Conservation (phyloP, 2,329 filamentous ascomycete genomes). For the Zarea fungicola region DNA sequence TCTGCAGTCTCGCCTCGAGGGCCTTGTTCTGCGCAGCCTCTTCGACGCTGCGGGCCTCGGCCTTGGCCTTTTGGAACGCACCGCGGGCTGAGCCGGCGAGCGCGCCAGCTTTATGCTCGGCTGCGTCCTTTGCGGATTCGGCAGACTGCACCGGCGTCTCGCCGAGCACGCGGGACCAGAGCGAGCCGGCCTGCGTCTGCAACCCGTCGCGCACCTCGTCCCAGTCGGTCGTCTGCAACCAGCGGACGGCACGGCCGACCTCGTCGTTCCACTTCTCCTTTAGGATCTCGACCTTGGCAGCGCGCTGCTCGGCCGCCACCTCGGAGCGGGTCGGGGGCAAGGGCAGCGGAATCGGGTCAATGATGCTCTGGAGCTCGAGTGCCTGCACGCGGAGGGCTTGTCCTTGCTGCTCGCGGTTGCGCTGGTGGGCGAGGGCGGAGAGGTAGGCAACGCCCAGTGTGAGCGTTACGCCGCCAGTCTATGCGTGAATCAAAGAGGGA, state of each 20-base stretch:
- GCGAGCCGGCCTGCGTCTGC: conserved; percentile 42
- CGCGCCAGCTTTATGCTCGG: conserved; percentile 27
- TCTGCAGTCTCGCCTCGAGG: conserved; percentile 22
- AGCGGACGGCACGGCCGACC: conserved; percentile 59
- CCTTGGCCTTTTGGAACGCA: conserved; percentile 28
- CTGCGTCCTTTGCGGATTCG: conserved; percentile 26
- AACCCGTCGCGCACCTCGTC: conserved; percentile 52
- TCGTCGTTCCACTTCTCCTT: conserved; percentile 79
- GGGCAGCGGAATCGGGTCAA: conserved; percentile 42
- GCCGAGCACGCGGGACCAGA: conserved; percentile 39
- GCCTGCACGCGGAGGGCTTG: conserved; percentile 53
- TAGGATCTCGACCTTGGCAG: conserved; percentile 57
- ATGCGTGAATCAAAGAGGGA: not conserved
- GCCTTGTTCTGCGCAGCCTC: conserved; percentile 23
- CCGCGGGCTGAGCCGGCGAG: conserved; percentile 32
- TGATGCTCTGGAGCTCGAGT: conserved; percentile 46
- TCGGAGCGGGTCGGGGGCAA: conserved; percentile 47
- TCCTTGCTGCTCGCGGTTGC: conserved; percentile 57
- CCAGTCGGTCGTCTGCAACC: conserved; percentile 64
- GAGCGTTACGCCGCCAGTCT: conserved; percentile 72
- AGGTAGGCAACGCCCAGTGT: conserved; percentile 71
- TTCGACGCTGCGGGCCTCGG: conserved; percentile 23
- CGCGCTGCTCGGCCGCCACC: conserved; percentile 45
- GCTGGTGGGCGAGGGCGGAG: conserved; percentile 63
- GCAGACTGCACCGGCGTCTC: conserved; percentile 20